Percentiles rank a stretch among this genome's conserved stretches.
Conservation (phyloP, 2,329 filamentous ascomycete genomes). For the Botryotinia calthae region DNA sequence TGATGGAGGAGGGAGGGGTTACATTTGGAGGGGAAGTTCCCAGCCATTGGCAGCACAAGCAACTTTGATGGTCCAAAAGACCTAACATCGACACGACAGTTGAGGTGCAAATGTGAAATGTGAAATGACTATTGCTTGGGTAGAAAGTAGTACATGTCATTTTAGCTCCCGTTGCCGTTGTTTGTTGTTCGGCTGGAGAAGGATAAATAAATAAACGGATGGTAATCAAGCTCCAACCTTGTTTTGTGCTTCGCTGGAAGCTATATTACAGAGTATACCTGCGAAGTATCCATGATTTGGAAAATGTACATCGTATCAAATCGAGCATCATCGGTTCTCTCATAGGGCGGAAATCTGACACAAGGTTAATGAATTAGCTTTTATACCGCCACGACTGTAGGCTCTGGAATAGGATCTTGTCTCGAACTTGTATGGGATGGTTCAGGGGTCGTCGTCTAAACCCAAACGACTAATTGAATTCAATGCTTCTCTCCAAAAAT, state of each 20-base stretch:
- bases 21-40: slow-evolving; percentile 4
- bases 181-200: not conserved
- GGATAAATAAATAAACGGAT: not conserved
- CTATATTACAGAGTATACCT: not conserved
- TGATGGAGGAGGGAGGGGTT: not conserved
- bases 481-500: not conserved
- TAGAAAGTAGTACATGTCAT: not conserved
- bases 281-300: not conserved
- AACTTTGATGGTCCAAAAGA: slow-evolving; percentile 1
- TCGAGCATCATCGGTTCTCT: not conserved
- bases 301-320: not conserved
- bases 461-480: not conserved
- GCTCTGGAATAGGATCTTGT: not conserved
- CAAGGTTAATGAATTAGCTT: not conserved
- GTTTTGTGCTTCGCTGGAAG: not conserved
- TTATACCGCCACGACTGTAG: not conserved
- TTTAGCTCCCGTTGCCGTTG: not conserved
- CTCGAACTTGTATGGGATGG: not conserved
- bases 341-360: not conserved
- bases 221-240: not conserved
- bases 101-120: not conserved
- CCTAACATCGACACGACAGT: not conserved
- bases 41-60: not conserved
- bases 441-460: not conserved
- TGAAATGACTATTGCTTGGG: not conserved